A percentile compares a stretch with the other conserved stretches of the same genome.
Conservation (phyloP, 805 yeast genomes). For the Sugiyamaella marilandica region DNA sequence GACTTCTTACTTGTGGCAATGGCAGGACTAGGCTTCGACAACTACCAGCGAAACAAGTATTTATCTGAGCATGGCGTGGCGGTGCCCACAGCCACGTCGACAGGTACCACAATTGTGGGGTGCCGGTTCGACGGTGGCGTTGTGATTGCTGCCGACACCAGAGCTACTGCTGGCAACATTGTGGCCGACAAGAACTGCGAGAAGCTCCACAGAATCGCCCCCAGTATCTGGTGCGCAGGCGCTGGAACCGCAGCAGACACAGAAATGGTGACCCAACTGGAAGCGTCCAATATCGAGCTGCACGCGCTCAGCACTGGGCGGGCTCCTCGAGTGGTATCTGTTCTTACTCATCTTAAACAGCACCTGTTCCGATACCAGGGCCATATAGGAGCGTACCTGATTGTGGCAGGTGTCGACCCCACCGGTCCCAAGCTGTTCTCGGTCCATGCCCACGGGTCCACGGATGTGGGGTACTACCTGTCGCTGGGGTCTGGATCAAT, state of each 20-base stretch:
- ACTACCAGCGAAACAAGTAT: conserved; percentile 81
- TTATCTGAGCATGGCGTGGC: conserved; percentile 69
- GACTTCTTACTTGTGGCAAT: conserved; percentile 34
- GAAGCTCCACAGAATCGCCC: conserved; percentile 83
- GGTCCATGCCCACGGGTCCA: conserved; percentile 96
- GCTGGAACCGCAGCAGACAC: conserved; percentile 99
- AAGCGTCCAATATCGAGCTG: conserved; percentile 83
- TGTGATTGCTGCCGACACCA: conserved; percentile 96
- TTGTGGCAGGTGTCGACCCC: conserved; percentile 97
- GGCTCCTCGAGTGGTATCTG: conserved; percentile 89
- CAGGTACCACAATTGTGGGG: conserved; percentile 99
- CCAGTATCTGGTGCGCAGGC: conserved; percentile 98
- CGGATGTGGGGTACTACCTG: conserved; percentile 91
- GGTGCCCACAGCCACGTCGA: conserved; percentile 86
- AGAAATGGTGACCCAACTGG: conserved; percentile 93
- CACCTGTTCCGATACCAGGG: conserved; percentile 97
- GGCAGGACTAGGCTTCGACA: conserved; percentile 92
- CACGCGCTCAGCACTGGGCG: conserved; percentile 81
- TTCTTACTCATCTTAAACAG: conserved; percentile 88
- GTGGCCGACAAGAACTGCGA: conserved; percentile 99
- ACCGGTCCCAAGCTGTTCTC: conserved; percentile 92
- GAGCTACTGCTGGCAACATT: conserved; percentile 94
- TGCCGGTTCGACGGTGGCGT: conserved; percentile 91
- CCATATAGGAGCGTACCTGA: conserved; percentile 92
- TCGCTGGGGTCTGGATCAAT: conserved; percentile 94